Evolutionary conservation across 768 basidiomycete genomes (phyloP), one percentile per base, ranked within the genome.

Genomic region (Amanita pallidorosea): DNA sequence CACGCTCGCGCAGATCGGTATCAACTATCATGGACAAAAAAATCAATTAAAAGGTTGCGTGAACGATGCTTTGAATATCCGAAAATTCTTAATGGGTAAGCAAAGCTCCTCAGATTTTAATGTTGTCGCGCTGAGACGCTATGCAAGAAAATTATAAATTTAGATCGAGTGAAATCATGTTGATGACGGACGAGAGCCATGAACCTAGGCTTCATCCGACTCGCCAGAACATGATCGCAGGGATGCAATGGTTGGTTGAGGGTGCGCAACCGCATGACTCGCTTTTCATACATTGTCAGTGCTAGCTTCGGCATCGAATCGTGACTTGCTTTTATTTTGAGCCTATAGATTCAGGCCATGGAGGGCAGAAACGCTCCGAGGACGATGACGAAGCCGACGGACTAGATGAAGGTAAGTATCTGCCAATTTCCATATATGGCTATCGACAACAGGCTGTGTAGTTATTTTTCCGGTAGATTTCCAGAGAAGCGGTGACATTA

Each of bases 391-490:
- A 94, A 65, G 67, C 72, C 0, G 85, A 88, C 57, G 92, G 91
- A 6, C 77, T 69, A 49, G 89, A 93, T 55, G 89, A 92, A 73
- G 79, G 83, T 81, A 51, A 62, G 41, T 8, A 20, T 40, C 25
- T 17, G n/a, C 37, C 4, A 5, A 33, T 15, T 42, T 43, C 11
- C 36, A 17, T 27, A 34, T 22, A 13, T 9, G 17, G 5, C 25
- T 29, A 15, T 43, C 35, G 7, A 8, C 17, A 35, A 2, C 27
- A 5, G 20, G 17, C 5, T 31, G 18, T 47, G 6, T 53, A 85
- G 86, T 83, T 22, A 94, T 98, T 57, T 97, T 82, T 61, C 96
- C 95, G 0, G 62, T 93, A 17, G 95, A 99, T 65, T 88, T 81
- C 70, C 76, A 88, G 69, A 65, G 69, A 37, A 69, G 70, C 0